Evolutionary conservation across 352 stramenopile genomes (phyloP), one percentile per base, ranked within the genome.

Genomic region (Phytopythium delawarense): DNA sequence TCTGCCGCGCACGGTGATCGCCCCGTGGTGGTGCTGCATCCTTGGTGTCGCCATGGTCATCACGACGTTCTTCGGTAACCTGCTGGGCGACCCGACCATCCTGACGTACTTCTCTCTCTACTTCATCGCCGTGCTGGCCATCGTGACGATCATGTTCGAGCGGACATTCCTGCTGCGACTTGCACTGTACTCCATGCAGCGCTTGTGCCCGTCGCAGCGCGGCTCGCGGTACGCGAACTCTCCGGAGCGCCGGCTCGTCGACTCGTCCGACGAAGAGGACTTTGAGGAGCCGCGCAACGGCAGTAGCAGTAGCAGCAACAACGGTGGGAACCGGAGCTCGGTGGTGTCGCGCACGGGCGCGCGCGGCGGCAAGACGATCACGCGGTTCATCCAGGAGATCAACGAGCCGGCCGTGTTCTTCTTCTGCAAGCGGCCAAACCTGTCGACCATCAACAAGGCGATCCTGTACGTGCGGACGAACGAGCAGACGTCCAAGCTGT

Each of bases 381-480:
- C 83, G 39, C 83, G 83, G 12, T 85, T 78, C 65, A 96, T 92
- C 51, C 87, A 78, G 40, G 74, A 89, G 62, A 92, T 94, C 78
- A 91, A 92, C 73, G 79, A 95, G 72, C 92, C 92, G 52, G 89
- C 92, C 48, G 75, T 98, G 12, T 98, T 98, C 63, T 94, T 94
- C 80, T 98, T 97, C 67, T 91, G 77, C 78, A 98, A 98, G 80
- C 78, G 82, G 8, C 76, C 91, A 53, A 96, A 98, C 69, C 73
- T 98, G 25, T 96, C 96, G 67, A 84, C 90, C 51, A 87, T 98
- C 66, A 98, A 98, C 77, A 98, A 98, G 74, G 93, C 93, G 16
- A 96, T 98, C 49, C 65, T 98, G 57, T 98, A 98, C 70, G 93
- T 98, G 69, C 88, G 89, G 63, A 91, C 91, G 46, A 98, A 98